Conservation (phyloP, 2,329 filamentous ascomycete species). For the Phialophora tarda region DNA sequence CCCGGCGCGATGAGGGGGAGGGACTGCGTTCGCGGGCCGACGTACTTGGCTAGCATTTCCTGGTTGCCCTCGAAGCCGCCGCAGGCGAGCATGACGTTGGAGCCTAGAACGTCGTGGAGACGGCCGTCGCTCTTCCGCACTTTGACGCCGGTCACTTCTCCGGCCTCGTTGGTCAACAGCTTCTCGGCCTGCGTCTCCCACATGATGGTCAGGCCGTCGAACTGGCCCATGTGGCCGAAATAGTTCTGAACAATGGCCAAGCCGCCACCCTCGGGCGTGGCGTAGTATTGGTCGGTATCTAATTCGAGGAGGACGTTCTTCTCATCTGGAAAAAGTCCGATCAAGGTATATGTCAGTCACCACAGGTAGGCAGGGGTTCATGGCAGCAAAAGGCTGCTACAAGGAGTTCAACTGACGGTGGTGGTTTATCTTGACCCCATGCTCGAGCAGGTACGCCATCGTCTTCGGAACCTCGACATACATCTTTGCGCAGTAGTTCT, state of each 20-base stretch:
- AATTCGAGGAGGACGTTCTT: slow-evolving; percentile 50
- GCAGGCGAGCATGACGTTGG: slow-evolving; percentile 48
- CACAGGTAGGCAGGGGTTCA: too few relatives aligned
- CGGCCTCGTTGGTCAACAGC: slow-evolving; percentile 45
- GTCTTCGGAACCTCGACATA: slow-evolving; percentile 46
- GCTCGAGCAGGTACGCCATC: slow-evolving; percentile 47
- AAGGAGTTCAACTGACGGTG: slow-evolving; percentile 33
- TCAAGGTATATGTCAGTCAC: too few relatives aligned
- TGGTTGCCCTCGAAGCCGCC: slow-evolving; percentile 51
- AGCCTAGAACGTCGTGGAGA: slow-evolving; percentile 33
- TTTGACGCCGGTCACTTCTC: slow-evolving; percentile 47
- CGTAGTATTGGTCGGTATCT: slow-evolving; percentile 41
- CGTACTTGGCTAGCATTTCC: slow-evolving; percentile 47
- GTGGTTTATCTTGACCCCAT: slow-evolving; percentile 43
- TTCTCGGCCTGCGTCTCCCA: slow-evolving; percentile 49
- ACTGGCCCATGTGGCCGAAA: slow-evolving; percentile 46
- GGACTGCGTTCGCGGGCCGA: slow-evolving; percentile 47
- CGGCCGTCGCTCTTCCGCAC: slow-evolving; percentile 48
- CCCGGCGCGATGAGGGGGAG: slow-evolving; percentile 51
- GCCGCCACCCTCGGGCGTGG: slow-evolving; percentile 43
- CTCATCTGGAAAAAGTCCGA: slow-evolving; percentile 39
- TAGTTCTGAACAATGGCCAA: slow-evolving; percentile 47
- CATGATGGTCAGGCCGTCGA: slow-evolving; percentile 44
- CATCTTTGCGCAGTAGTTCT: slow-evolving; percentile 50
- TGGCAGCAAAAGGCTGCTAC: too few relatives aligned